Conservation (phyloP, 73 alveolate genomes). For the Paramecium sexaurelia region DNA sequence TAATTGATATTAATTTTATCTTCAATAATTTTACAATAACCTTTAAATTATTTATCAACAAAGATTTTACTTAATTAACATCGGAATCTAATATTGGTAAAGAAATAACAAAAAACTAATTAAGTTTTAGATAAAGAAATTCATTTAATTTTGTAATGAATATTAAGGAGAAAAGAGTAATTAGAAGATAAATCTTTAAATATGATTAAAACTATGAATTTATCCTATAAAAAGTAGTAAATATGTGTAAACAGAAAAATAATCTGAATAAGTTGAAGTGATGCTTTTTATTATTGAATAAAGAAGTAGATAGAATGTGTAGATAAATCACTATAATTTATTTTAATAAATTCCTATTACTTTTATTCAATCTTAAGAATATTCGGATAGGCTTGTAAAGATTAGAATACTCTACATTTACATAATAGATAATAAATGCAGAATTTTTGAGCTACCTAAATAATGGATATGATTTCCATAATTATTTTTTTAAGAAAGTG, state of each 20-base stretch:
- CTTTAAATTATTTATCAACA: not conserved
- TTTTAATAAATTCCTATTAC: too few relatives aligned
- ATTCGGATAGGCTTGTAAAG: too few relatives aligned
- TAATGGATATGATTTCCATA: conserved; percentile 69
- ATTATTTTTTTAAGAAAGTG: not conserved
- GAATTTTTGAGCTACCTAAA: conserved; percentile 63
- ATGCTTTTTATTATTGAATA: conserved; percentile 58
- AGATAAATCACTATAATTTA: too few relatives aligned
- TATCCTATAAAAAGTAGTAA: too few relatives aligned
- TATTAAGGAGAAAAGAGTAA: not conserved
- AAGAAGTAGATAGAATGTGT: conserved; percentile 79
- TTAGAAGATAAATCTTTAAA: conserved; percentile 48
- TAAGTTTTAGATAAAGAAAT: not conserved
- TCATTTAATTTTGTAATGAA: not conserved
- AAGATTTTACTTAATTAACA: not conserved
- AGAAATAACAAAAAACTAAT: not conserved
- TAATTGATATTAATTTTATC: too few relatives aligned
- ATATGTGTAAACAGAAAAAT: too few relatives aligned
- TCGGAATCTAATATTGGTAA: not conserved
- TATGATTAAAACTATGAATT: conserved; percentile 22
- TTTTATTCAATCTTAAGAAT: too few relatives aligned
- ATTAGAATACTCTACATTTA: too few relatives aligned
- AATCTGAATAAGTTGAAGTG: not conserved
- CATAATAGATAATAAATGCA: too few relatives aligned
- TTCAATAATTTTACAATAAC: not conserved